Conservation (phyloP, 2,329 filamentous ascomycete genomes). For the Trichoderma pleuroti region DNA sequence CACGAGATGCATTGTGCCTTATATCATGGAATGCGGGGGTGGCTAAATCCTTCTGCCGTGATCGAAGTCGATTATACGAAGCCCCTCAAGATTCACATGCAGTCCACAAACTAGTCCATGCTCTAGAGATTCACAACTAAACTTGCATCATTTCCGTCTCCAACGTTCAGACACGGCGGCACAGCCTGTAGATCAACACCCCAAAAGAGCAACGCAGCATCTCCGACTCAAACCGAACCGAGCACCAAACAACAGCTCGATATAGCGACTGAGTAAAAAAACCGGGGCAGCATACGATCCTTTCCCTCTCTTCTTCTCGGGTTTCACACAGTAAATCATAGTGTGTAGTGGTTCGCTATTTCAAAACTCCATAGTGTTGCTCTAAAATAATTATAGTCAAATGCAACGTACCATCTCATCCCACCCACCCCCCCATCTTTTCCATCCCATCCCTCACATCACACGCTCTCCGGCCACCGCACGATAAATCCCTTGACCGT, state of each 20-base stretch:
- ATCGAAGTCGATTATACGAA: background rate
- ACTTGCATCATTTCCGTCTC: background rate
- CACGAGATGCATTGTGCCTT: background rate
- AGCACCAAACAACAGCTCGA: background rate
- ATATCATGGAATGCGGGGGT: background rate
- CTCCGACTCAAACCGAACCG: background rate
- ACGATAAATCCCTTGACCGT: constrained; percentile 79
- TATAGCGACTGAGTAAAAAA: background rate
- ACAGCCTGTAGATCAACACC: background rate
- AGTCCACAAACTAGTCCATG: background rate
- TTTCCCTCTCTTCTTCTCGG: background rate
- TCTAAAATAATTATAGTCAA: background rate
- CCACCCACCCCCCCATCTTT: background rate
- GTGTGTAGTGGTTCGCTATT: background rate
- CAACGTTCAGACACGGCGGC: background rate
- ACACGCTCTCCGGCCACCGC: constrained; percentile 55
- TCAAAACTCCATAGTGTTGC: background rate
- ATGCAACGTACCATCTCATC: background rate
- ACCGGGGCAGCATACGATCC: background rate
- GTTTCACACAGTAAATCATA: background rate
- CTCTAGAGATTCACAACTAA: background rate
- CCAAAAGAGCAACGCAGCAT: background rate
- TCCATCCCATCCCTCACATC: background rate
- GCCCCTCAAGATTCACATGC: background rate
- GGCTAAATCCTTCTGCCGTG: background rate